Conservation (phyloP, 768 basidiomycete species). For the Austroboletus eburneus region DNA sequence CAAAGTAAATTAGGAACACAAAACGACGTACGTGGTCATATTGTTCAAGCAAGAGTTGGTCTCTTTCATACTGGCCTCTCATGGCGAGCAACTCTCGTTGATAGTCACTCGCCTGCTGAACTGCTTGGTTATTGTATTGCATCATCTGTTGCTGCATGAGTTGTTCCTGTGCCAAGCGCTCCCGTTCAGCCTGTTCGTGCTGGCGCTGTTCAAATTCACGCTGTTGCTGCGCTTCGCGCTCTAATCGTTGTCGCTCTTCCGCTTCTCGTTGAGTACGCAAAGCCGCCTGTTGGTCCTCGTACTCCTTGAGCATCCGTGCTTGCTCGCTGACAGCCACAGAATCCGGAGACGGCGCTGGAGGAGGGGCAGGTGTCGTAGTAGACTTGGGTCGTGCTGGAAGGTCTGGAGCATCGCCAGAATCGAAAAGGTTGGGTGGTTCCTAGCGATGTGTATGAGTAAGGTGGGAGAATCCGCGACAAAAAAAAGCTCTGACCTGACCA, state of each 20-base stretch:
- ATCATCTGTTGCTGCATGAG: slow-evolving; percentile 79
- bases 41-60: slow-evolving; percentile 95
- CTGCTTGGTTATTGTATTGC: slow-evolving; percentile 74
- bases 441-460: slow-evolving; percentile 25
- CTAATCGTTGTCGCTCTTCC: slow-evolving; percentile 77
- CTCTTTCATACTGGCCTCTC: slow-evolving; percentile 96
- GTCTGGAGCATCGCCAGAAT: slow-evolving; percentile 79
- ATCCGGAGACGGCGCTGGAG: slow-evolving; percentile 71
- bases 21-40: slow-evolving; percentile 80
- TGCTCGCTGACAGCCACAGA: slow-evolving; percentile 80
- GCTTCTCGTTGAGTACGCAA: slow-evolving; percentile 76
- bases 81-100: slow-evolving; percentile 89
- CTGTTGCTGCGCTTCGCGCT: slow-evolving; percentile 74
- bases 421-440: slow-evolving; percentile 95
- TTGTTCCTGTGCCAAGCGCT: slow-evolving; percentile 86
- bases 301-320: slow-evolving; percentile 90
- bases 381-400: slow-evolving; percentile 78
- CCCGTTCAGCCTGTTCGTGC: slow-evolving; percentile 79
- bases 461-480: not conserved
- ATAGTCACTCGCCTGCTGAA: slow-evolving; percentile 72
- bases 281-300: slow-evolving; percentile 92
- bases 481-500: slow-evolving; percentile 56
- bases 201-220: slow-evolving; percentile 90
- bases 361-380: slow-evolving; percentile 51
- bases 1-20: not conserved